phyloP scores from a whole-genome alignment of 495 filamentous ascomycete genomes.

The Xylaria sp. region DNA sequence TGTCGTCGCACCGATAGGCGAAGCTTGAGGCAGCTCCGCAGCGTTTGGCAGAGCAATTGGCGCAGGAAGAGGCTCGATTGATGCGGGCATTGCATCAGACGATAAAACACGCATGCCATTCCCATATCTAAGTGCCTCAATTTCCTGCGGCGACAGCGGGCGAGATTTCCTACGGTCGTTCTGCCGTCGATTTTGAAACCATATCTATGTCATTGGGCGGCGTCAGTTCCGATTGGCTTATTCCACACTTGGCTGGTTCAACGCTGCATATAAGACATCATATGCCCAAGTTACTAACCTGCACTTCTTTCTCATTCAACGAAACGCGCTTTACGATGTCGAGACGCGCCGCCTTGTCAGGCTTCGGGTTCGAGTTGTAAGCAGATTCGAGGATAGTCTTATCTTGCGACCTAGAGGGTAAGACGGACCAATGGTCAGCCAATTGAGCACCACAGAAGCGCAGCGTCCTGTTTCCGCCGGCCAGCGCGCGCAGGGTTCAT shows the following conservation, averaged over 20 bases:
- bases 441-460: slow-evolving; percentile 20
- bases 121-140: slow-evolving; percentile 66
- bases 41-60: slow-evolving; percentile 28
- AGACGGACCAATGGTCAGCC: slow-evolving; percentile 24
- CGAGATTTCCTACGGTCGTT: slow-evolving; percentile 90
- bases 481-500: slow-evolving; percentile 5
- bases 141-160: slow-evolving; percentile 82
- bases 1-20: slow-evolving; percentile 26
- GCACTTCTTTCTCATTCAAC: slow-evolving; percentile 96
- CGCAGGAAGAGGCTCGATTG: slow-evolving; percentile 36
- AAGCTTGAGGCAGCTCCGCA: slow-evolving; percentile 20
- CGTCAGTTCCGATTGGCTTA: slow-evolving; percentile 31
- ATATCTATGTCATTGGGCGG: slow-evolving; percentile 70
- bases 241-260: not conserved
- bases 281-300: slow-evolving; percentile 66
- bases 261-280: not conserved
- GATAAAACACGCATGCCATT: slow-evolving; percentile 58
- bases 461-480: not conserved
- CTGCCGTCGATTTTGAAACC: slow-evolving; percentile 98
- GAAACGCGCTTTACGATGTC: slow-evolving; percentile 85
- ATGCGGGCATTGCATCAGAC: slow-evolving; percentile 51
- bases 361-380: slow-evolving; percentile 85
- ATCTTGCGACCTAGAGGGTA: slow-evolving; percentile 73
- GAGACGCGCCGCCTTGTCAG: slow-evolving; percentile 86
- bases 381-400: slow-evolving; percentile 90